Conservation (phyloP, 768 basidiomycete genomes). For the Erythrobasidium yunnanense region DNA sequence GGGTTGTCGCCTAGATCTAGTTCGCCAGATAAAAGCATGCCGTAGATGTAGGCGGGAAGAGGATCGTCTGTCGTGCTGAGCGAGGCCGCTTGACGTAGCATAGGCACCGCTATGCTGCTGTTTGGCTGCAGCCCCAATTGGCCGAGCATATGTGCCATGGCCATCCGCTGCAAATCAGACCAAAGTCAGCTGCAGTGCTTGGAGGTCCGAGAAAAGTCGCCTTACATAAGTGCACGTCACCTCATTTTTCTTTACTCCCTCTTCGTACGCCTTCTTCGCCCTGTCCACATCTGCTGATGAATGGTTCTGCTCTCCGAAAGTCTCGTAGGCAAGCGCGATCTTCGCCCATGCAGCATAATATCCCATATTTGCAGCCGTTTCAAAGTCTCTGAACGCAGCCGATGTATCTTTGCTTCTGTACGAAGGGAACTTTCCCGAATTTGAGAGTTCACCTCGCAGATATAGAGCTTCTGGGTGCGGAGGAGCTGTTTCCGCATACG, state of each 20-base stretch:
- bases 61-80: constrained; percentile 64
- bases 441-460: constrained; percentile 61
- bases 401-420: constrained; percentile 58
- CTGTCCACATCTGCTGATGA: constrained; percentile 42
- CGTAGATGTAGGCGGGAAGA: constrained; percentile 57
- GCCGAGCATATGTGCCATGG: constrained; percentile 81
- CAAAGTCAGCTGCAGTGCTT: neutral
- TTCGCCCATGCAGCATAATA: constrained; percentile 78
- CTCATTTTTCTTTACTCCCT: constrained; percentile 62
- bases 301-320: constrained; percentile 51
- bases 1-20: constrained; percentile 49
- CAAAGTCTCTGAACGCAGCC: constrained; percentile 78
- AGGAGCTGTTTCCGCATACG: constrained; percentile 43
- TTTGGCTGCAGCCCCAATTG: constrained; percentile 60
- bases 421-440: constrained; percentile 58
- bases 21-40: constrained; percentile 73
- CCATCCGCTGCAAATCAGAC: constrained; percentile 57
- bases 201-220: constrained; percentile 21
- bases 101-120: constrained; percentile 53
- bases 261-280: constrained; percentile 76
- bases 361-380: constrained; percentile 66
- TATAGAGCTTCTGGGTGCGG: constrained; percentile 63
- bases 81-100: constrained; percentile 67
- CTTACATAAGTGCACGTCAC: constrained; percentile 72
- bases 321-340: constrained; percentile 82